Percentiles rank a stretch among this genome's conserved stretches.
phyloP scores from a whole-genome alignment of 2,329 filamentous ascomycete species.

The Seiridium cupressi region DNA sequence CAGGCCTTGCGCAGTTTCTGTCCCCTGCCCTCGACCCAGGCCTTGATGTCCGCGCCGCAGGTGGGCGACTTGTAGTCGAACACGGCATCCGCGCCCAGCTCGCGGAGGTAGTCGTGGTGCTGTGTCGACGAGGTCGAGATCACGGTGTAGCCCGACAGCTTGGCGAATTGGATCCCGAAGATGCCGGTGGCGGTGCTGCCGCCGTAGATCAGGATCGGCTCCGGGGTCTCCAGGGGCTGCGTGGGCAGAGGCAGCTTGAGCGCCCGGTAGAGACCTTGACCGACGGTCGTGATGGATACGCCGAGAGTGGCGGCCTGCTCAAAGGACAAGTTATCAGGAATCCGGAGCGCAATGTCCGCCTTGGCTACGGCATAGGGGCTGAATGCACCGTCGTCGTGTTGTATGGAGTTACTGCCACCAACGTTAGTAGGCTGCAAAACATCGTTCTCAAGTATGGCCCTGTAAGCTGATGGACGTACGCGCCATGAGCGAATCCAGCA shows the following conservation, averaged over 20 bases:
- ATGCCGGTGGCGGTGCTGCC: slow-evolving; percentile 55
- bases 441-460: too few species aligned
- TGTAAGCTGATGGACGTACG: slow-evolving; percentile 8
- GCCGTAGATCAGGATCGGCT: slow-evolving; percentile 43
- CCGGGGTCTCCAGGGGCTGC: slow-evolving; percentile 21
- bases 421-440: not conserved
- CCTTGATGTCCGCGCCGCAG: slow-evolving; percentile 19
- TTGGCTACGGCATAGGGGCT: slow-evolving; percentile 36
- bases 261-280: slow-evolving; percentile 45
- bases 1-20: slow-evolving; percentile 24
- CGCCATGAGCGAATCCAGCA: slow-evolving; percentile 37
- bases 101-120: slow-evolving; percentile 33
- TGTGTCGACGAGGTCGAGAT: slow-evolving; percentile 36
- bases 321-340: slow-evolving; percentile 43
- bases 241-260: slow-evolving; percentile 45
- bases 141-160: slow-evolving; percentile 37
- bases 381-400: slow-evolving; percentile 42
- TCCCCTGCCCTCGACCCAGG: slow-evolving; percentile 14
- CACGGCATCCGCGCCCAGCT: slow-evolving; percentile 26
- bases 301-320: slow-evolving; percentile 44
- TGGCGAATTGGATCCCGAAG: slow-evolving; percentile 44
- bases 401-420: slow-evolving; percentile 23
- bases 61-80: slow-evolving; percentile 28
- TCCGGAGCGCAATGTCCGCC: slow-evolving; percentile 38
- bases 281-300: slow-evolving; percentile 39